These are phyloP conservation scores for Melampsora americana DNA, from an alignment of 1,284 basidiomycete genomes.

Conservation along the genomic window DNA sequence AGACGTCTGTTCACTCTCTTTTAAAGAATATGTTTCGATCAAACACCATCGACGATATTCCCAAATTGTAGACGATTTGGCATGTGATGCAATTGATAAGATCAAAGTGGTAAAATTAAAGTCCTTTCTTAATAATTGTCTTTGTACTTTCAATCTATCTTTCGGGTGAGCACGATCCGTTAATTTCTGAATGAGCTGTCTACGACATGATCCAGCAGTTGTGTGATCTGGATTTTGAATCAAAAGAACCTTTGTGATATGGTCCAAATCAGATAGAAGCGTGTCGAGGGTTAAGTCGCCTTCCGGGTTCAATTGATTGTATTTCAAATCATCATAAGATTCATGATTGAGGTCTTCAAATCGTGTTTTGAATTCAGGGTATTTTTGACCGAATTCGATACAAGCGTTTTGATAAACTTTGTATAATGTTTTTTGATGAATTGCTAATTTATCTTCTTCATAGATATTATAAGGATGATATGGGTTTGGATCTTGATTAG, in stretches of 20 bases:
- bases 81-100: constrained; percentile 15
- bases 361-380: background rate
- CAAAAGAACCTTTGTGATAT: constrained; percentile 8
- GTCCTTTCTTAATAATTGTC: background rate
- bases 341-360: background rate
- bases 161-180: background rate
- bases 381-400: background rate
- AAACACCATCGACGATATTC: constrained; percentile 28
- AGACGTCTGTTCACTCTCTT: background rate
- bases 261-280: background rate
- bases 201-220: constrained; percentile 17
- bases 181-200: background rate
- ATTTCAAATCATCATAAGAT: background rate
- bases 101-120: constrained; percentile 1
- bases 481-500: background rate
- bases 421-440: constrained; percentile 9
- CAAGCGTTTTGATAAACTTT: constrained; percentile 4
- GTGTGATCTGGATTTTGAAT: constrained; percentile 39
- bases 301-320: background rate
- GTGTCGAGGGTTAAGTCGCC: background rate
- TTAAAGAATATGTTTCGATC: background rate
- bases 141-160: background rate
- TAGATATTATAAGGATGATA: constrained; percentile 14
- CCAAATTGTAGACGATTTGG: constrained; percentile 29
- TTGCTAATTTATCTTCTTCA: constrained; percentile 4